Conservation (phyloP, 805 yeast species). For the Lachancea fermentati region DNA sequence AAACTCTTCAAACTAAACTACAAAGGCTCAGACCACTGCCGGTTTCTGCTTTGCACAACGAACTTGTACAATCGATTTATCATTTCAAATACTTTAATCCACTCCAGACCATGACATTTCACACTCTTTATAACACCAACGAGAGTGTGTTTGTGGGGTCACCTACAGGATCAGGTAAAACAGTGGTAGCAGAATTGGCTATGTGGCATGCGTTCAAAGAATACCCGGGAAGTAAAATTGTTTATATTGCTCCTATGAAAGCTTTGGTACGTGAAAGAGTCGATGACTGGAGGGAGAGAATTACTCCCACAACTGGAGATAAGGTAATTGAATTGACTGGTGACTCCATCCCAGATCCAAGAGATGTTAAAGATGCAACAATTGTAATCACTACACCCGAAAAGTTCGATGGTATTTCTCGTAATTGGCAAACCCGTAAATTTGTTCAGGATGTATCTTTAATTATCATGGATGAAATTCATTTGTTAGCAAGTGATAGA, state of each 20-base stretch:
- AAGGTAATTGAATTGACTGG: slow-evolving; percentile 87
- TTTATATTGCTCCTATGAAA: slow-evolving; percentile 90
- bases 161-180: slow-evolving; percentile 98
- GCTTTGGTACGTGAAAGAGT: slow-evolving; percentile 96
- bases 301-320: slow-evolving; percentile 88
- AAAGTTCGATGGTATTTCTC: slow-evolving; percentile 95
- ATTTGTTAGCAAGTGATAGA: slow-evolving; percentile 92
- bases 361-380: slow-evolving; percentile 78
- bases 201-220: slow-evolving; percentile 93
- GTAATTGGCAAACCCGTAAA: slow-evolving; percentile 83
- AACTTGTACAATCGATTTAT: slow-evolving; percentile 63
- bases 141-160: slow-evolving; percentile 89
- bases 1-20: slow-evolving; percentile 76
- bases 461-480: slow-evolving; percentile 93
- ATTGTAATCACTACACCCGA: slow-evolving; percentile 92
- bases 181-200: slow-evolving; percentile 94
- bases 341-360: slow-evolving; percentile 83
- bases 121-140: slow-evolving; percentile 73
- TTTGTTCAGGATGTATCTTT: slow-evolving; percentile 78
- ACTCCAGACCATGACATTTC: slow-evolving; percentile 97
- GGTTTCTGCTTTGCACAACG: slow-evolving; percentile 66
- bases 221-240: slow-evolving; percentile 76
- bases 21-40: slow-evolving; percentile 84
- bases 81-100: slow-evolving; percentile 88
- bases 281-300: slow-evolving; percentile 73